Conservation (phyloP, 257 asterid species). For the Paraleonurus japonicus region DNA sequence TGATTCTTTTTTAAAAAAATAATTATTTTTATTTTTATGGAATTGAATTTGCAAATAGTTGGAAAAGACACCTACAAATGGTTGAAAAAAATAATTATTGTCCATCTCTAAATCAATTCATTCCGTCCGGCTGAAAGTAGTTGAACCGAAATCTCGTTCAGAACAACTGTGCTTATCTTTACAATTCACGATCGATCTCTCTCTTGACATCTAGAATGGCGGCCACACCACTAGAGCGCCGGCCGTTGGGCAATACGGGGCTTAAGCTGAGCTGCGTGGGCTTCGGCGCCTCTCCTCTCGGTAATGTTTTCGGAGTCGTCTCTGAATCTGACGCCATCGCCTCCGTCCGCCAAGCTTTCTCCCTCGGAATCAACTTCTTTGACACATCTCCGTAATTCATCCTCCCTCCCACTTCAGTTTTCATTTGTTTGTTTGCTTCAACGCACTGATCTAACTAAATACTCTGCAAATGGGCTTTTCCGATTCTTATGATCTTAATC, state of each 20-base stretch:
- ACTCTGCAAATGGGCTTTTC: not conserved
- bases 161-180: not conserved
- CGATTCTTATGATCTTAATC: not conserved
- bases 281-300: conserved; percentile 98
- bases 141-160: not conserved
- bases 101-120: no score
- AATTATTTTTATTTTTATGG: no score
- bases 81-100: no score
- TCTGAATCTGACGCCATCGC: conserved; percentile 80
- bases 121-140: no score
- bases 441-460: not conserved
- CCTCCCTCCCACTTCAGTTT: not conserved
- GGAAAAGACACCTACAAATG: no score
- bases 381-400: conserved; percentile 87
- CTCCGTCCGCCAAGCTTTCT: conserved; percentile 74
- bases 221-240: conserved; percentile 52
- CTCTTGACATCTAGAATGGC: conserved; percentile 25
- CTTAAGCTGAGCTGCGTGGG: conserved; percentile 80
- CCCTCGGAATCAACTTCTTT: conserved; percentile 87
- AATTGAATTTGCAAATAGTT: no score
- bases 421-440: not conserved
- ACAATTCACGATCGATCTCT: not conserved
- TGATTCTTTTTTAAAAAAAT: no score
- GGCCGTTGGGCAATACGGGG: conserved; percentile 84
- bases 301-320: conserved; percentile 78